Evolutionary conservation across 1,139 yeast genomes (phyloP), one percentile per base, ranked within the genome.

Genomic region (Yamadazyma mexicana): DNA sequence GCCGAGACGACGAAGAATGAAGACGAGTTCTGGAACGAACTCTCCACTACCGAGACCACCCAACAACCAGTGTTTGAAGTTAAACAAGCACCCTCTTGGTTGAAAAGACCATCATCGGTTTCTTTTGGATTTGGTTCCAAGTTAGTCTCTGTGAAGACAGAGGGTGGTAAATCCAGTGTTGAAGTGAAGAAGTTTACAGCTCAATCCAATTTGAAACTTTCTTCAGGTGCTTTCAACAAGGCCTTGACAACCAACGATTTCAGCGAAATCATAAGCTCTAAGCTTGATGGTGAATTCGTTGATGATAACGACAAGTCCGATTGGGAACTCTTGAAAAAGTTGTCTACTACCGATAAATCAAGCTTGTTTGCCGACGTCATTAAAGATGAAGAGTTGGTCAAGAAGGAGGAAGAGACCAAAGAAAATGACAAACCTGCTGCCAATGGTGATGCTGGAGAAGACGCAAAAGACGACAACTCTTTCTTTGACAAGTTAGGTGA

Each of bases 81-180:
- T 25, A 69, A 74, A 45, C 96, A 89, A 62, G 95, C 98, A 17
- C 99, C 99, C 32, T 61, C 68, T 42, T 94, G 98, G 98, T 77
- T 88, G 47, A 77, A 78, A 48, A 74, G 84, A 48, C 89, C 89
- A n/a, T 71, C 77, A 3, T 73, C 83, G 35, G 96, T 84, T 8
- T 71, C 81, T 4, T 94, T 94, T 69, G 98, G 96, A 0, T 92
- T 89, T 65, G 98, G 98, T 40, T 95, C 96, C 32, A 88, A 87
- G 63, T 62, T 92, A 35, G 95, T 86, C 6, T 61, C 73, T 8
- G 79, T 87, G 23, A 59, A 63, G 32, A 67, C 70, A 26, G 63
- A 57, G 35, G 64, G 64, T 22, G 73, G 73, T 31, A 61, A 71
- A 24, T 68, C 77, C 10, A 56, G 67, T 11, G 71, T 88, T 14